Base-by-base conservation (phyloP, 2,329 filamentous ascomycete species). In the Colletotrichum kahawae region DNA sequence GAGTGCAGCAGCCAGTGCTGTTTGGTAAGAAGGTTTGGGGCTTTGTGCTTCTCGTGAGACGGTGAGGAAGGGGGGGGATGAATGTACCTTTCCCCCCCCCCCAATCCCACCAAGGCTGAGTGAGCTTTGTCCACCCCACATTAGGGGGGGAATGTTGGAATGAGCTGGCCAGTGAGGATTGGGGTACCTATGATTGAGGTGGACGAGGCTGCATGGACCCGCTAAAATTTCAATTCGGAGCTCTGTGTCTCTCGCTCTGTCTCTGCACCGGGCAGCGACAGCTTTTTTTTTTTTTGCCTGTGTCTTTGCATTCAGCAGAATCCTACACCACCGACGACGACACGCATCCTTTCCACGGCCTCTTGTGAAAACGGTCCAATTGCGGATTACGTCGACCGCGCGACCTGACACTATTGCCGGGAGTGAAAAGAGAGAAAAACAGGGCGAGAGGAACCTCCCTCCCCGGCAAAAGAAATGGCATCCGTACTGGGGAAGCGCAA, bases 401-500 rank as follows among this genome's bases (percentile, higher is more conserved):
- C 51, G 13, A 56, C 27, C 27, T 56, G 21, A 29, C 51, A 27
- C 21, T 27, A 3, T 5, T 1, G 0, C 18, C 18, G 38, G 18
- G 38, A n/a, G 9, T 18, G 38, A n/a, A 5, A n/a, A 43, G 38
- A 5, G 38, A n/a, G 9, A 36, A 43, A n/a, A 43, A n/a, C 8
- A 43, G 38, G 38, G 18, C 38, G 6, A 3, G 21, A 29, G 13
- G 3, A 16, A 8, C 24, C 24, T 4, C 24, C 24, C 24, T 4
- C 24, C 24, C 24, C 24, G 24, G 24, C 24, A 27, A 10, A 21
- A 29, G 34, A n/a, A 56, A 77, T 77, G 76, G 64, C 76, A 12
- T 75, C 76, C 5, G 65, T 77, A 7, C 68, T 77, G 14, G 76
- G 76, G 14, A 77, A 77, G 62, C 76, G 76, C 71, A 77, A 77